Evolutionary conservation across 345 rosid genomes (phyloP).

Genomic region (Lumnitzera racemosa): DNA sequence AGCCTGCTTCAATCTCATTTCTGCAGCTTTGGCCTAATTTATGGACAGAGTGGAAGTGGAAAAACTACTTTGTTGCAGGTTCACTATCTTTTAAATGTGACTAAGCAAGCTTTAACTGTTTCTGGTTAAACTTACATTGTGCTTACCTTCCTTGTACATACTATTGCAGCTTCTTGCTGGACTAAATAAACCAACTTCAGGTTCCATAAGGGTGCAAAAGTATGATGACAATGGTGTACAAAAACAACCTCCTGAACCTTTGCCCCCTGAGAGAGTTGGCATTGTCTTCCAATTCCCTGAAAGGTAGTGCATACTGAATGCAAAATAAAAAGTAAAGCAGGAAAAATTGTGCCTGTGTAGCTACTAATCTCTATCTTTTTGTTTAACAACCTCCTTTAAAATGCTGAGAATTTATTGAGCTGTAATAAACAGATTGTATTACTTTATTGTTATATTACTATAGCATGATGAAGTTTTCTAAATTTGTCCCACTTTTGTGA

Average conservation of each 20-base stretch:
- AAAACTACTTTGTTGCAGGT: slow-evolving; percentile 96
- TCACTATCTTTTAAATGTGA: neutral
- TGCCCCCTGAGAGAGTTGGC: slow-evolving; percentile 73
- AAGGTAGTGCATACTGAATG: slow-evolving; percentile 35
- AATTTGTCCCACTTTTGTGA: no score
- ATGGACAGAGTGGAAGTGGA: slow-evolving; percentile 96
- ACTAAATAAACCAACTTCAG: slow-evolving; percentile 75
- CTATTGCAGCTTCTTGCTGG: slow-evolving; percentile 79
- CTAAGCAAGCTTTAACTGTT: neutral
- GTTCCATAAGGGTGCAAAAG: slow-evolving; percentile 65
- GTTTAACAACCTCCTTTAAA: neutral
- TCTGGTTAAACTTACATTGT: neutral
- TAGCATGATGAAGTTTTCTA: no score
- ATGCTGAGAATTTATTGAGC: neutral
- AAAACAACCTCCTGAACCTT: slow-evolving; percentile 25
- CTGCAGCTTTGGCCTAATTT: slow-evolving; percentile 85
- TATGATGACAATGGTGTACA: slow-evolving; percentile 54
- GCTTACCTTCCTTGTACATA: slow-evolving; percentile 7
- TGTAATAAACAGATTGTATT: no score
- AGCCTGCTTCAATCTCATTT: slow-evolving; percentile 7
- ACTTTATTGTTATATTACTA: no score
- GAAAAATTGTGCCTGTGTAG: neutral
- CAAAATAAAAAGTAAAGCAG: neutral
- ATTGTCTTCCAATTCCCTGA: slow-evolving; percentile 96
- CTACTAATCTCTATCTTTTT: neutral